A percentile compares a stretch with the other conserved stretches of the same genome.
Conservation (phyloP, 805 yeast genomes). For the Suhomyces vadensis region DNA sequence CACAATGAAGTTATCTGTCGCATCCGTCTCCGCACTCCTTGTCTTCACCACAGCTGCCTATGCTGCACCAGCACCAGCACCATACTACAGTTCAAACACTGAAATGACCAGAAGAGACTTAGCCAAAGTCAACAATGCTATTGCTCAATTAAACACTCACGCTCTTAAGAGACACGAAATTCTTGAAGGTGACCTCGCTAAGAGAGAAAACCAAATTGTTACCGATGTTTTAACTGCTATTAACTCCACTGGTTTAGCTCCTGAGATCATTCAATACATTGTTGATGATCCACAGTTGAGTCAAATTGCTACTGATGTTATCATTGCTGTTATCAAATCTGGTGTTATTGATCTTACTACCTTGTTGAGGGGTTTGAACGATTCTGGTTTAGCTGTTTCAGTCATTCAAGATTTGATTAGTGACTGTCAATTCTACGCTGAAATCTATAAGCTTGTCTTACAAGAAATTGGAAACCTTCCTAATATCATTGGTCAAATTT, state of each 20-base stretch:
- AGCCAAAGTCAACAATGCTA: conserved; percentile 25
- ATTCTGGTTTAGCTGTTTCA: conserved; percentile 42
- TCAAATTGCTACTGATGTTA: conserved; percentile 29
- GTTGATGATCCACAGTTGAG: conserved; percentile 33
- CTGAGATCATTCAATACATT: conserved; percentile 34
- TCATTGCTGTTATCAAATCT: conserved; percentile 30
- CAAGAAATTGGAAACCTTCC: conserved; percentile 33
- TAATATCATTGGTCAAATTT: conserved; percentile 22
- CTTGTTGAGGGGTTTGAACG: conserved; percentile 40
- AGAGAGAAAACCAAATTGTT: conserved; percentile 42
- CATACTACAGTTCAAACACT: conserved; percentile 14
- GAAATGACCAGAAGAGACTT: conserved; percentile 23
- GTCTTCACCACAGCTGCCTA: conserved; percentile 19
- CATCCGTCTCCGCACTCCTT: conserved; percentile 11
- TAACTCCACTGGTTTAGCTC: conserved; percentile 38
- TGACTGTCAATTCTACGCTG: conserved; percentile 41
- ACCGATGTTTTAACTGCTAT: conserved; percentile 41
- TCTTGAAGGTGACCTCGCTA: conserved; percentile 24
- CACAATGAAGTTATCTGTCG: conserved; percentile 15
- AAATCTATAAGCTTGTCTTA: conserved; percentile 39
- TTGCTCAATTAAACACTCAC: conserved; percentile 29
- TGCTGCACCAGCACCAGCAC: conserved; percentile 21
- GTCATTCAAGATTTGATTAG: conserved; percentile 37
- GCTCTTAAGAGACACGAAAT: conserved; percentile 31
- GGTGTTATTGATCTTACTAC: conserved; percentile 36